Base-by-base conservation (phyloP, 1,284 basidiomycete genomes). In the Microbotryomycetes sp. region DNA sequence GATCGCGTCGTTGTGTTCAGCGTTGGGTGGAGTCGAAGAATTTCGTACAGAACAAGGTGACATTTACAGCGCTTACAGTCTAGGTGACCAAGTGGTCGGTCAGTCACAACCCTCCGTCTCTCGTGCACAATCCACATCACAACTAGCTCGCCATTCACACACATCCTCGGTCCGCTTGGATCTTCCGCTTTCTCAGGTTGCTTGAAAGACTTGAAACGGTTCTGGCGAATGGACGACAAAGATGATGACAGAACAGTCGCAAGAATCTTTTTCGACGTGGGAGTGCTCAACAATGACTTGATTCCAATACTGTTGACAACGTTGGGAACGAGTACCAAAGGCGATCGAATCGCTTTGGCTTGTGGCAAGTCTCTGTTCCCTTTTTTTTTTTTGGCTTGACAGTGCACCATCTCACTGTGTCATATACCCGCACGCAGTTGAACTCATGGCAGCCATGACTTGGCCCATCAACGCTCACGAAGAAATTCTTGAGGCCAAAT, bases 391-490 rank as follows among this genome's bases (percentile, higher is more conserved):
- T 31, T n/a, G 7, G 4, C 32, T 56, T 9, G 19, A 9, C 19
- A 12, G 36, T 42, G 36, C 19, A 19, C 36, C 9, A 42, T 42
- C 36, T 42, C 15, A n/a, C 14, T 56, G n/a, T n/a, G n/a, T n/a
- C n/a, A n/a, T n/a, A n/a, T n/a, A n/a, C n/a, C n/a, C 19, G 26
- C 48, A 2, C 3, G 16, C 66, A 80, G 79, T 85, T 6, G 93
- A 97, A 74, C 80, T 97, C 28, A 86, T 94, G 72, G 89, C 89
- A 0, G 91, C 92, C 0, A 88, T 97, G 86, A 97, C 92, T 3
- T 97, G 92, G 92, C 93, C 93, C 1, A 93, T 97, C 62, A 89
- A 97, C 76, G 80, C 96, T 63, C 87, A 88, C 1, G 86, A 89
- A 71, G 93, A 97, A 76, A 79, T 97, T 64, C 88, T 88, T 73